These are phyloP conservation scores for Collariella sp. DNA, from an alignment of 495 filamentous ascomycete species.

Conservation along the genomic window DNA sequence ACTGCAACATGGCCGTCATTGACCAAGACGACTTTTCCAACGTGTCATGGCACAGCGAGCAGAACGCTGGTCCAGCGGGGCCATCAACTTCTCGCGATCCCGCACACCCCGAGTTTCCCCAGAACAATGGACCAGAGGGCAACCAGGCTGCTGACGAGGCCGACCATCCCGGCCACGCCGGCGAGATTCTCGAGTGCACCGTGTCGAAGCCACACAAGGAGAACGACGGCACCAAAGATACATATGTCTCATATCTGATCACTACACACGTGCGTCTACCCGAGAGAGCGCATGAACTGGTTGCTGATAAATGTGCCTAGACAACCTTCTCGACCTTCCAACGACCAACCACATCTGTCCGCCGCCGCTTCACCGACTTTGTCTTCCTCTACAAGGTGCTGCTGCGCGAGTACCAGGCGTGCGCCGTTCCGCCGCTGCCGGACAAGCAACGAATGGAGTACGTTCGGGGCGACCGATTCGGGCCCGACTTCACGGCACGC, in stretches of 20 bases:
- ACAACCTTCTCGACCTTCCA: constrained; percentile 91
- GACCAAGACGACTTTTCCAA: constrained; percentile 45
- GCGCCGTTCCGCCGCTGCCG: constrained; percentile 87
- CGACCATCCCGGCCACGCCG: constrained; percentile 54
- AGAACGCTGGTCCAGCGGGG: constrained; percentile 12
- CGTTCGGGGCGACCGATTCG: constrained; percentile 91
- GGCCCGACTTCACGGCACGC: constrained; percentile 82
- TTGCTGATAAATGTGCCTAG: constrained; percentile 41
- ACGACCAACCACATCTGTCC: constrained; percentile 62
- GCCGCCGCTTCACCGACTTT: constrained; percentile 93
- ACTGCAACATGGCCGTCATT: constrained; percentile 36
- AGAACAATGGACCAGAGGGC: constrained; percentile 17
- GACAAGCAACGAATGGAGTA: constrained; percentile 99
- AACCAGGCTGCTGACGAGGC: constrained; percentile 19
- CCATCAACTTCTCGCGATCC: constrained; percentile 15
- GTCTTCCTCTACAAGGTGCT: constrained; percentile 92
- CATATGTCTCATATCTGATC: constrained; percentile 90
- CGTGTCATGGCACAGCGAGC: constrained; percentile 41
- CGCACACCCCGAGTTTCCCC: constrained; percentile 11
- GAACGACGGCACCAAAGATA: constrained; percentile 94
- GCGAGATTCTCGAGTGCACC: constrained; percentile 71
- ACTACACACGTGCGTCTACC: constrained; percentile 66
- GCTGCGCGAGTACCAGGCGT: constrained; percentile 75
- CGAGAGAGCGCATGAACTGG: constrained; percentile 3
- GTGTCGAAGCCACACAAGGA: constrained; percentile 82